Conservation (phyloP, 1,284 basidiomycete species). For the Kalmanozyma brasiliensis region DNA sequence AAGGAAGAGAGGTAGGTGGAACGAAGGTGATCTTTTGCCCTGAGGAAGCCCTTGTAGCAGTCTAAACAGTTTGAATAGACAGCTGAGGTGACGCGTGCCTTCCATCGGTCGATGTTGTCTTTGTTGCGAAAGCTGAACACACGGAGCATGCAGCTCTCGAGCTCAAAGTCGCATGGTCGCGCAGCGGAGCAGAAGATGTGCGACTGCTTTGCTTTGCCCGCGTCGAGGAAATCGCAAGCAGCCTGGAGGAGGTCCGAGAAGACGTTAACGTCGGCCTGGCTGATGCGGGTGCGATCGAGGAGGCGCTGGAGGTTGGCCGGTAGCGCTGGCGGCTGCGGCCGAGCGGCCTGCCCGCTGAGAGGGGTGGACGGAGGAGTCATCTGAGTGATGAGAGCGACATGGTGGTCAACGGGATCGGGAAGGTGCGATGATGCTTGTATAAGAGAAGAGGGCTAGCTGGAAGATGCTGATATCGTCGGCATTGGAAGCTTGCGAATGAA, state of each 20-base stretch:
- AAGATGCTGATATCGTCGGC: no score
- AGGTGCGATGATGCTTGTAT: no score
- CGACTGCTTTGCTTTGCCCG: slow-evolving; percentile 27
- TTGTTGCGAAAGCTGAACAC: slow-evolving; percentile 49
- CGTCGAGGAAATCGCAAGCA: slow-evolving; percentile 39
- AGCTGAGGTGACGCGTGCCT: slow-evolving; percentile 20
- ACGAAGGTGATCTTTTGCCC: slow-evolving; percentile 38
- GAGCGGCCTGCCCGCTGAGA: slow-evolving; percentile 14
- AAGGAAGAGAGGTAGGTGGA: slow-evolving; percentile 35
- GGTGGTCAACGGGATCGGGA: background rate
- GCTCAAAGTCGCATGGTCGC: slow-evolving; percentile 47
- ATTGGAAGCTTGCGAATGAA: no score
- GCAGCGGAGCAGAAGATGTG: slow-evolving; percentile 40
- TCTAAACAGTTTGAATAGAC: slow-evolving; percentile 53
- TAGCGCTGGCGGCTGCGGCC: slow-evolving; percentile 19
- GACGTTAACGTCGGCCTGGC: slow-evolving; percentile 29
- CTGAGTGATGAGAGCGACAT: slow-evolving; percentile 6
- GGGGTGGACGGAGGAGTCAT: slow-evolving; percentile 18
- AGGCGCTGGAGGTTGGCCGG: slow-evolving; percentile 20
- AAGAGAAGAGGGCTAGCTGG: no score
- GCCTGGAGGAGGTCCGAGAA: slow-evolving; percentile 45
- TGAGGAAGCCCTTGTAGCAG: slow-evolving; percentile 52
- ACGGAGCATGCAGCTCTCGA: slow-evolving; percentile 59
- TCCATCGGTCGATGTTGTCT: slow-evolving; percentile 47
- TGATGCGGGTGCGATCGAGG: slow-evolving; percentile 21